These are phyloP conservation scores for Flaveria trinervia DNA, from an alignment of 129 eudicot genomes.

Conservation along the genomic window DNA sequence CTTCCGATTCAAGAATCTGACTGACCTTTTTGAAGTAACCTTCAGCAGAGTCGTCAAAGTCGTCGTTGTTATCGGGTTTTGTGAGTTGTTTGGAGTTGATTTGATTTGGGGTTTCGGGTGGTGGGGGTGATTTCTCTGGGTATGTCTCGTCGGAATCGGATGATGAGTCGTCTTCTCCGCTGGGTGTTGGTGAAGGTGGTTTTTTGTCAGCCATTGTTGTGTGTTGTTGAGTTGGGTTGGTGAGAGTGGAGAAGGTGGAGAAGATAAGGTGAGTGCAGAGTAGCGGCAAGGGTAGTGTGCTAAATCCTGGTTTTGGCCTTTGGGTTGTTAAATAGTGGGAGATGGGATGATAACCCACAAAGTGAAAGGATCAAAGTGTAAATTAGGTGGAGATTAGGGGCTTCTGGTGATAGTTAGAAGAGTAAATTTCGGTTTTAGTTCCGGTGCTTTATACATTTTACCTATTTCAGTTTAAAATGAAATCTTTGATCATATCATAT, in stretches of 20 bases:
- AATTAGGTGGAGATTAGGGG: neutral
- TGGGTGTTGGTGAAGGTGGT: conserved; percentile 7
- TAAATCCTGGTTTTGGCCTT: conserved; percentile 10
- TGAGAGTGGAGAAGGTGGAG: neutral
- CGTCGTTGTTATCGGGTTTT: conserved; percentile 1
- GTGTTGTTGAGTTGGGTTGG: neutral
- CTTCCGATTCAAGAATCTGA: conserved; percentile 31
- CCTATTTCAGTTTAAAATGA: no score
- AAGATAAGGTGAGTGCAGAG: conserved; percentile 30
- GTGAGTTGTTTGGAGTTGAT: neutral
- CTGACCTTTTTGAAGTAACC: conserved; percentile 25
- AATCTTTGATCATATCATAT: no score
- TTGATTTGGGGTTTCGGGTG: conserved; percentile 7
- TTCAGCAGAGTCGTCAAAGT: conserved; percentile 25
- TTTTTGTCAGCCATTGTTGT: conserved; percentile 33
- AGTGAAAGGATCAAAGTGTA: conserved; percentile 15
- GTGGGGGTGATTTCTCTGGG: conserved; percentile 16
- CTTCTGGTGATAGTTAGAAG: neutral
- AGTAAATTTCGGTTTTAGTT: no score
- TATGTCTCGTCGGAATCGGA: conserved; percentile 25
- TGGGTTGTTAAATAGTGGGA: neutral
- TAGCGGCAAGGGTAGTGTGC: conserved; percentile 36
- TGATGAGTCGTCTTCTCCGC: conserved; percentile 20
- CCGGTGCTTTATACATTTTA: no score
- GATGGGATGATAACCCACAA: neutral